Conservation (phyloP, 306 rosid species). For the Rosa multiflora region DNA sequence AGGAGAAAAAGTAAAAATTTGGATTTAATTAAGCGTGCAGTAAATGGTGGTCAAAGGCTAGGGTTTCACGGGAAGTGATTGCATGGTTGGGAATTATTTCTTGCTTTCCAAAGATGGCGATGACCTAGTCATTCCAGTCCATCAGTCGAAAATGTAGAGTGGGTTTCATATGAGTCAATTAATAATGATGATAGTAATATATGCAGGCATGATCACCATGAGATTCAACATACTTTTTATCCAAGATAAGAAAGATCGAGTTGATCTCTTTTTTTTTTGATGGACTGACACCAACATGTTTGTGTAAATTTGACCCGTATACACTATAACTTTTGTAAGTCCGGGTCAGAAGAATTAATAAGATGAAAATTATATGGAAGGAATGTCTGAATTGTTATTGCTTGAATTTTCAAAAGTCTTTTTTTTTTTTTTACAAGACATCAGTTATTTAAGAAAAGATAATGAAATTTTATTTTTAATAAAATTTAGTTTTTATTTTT, state of each 20-base stretch:
- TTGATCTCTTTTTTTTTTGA: too few species aligned
- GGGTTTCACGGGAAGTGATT: slow-evolving; percentile 5
- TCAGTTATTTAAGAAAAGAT: too few species aligned
- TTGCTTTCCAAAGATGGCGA: neutral
- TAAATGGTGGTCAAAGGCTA: neutral
- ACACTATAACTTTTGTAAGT: too few species aligned
- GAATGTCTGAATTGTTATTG: too few species aligned
- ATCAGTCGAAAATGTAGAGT: neutral
- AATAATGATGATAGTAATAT: neutral
- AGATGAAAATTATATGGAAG: too few species aligned
- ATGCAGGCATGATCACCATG: neutral
- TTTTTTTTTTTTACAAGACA: too few species aligned
- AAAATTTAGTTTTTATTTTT: too few species aligned
- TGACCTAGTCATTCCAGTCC: neutral
- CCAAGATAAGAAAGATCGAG: neutral
- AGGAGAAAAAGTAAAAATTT: slow-evolving; percentile 6
- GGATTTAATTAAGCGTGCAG: neutral
- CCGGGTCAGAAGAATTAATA: too few species aligned
- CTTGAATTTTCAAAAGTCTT: too few species aligned
- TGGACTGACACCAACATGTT: too few species aligned
- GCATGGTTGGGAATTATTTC: neutral
- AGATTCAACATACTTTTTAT: neutral
- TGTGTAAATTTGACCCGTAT: too few species aligned
- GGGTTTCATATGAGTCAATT: neutral
- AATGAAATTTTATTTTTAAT: too few species aligned